phyloP scores from a whole-genome alignment of 2,329 filamentous ascomycete genomes.

The Ceratocystis huliohia region DNA sequence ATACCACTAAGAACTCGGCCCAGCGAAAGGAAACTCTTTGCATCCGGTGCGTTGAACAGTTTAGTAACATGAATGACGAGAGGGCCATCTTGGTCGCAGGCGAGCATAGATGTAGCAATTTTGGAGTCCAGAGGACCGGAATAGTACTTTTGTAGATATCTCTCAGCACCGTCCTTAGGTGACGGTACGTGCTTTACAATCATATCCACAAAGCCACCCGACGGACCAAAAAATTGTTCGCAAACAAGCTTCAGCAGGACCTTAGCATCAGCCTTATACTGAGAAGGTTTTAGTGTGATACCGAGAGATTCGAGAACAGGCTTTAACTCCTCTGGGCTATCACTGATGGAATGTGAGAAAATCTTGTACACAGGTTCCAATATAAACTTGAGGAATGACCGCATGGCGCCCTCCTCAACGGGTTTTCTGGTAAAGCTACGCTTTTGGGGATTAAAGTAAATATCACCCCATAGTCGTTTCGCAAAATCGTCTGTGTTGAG shows the following conservation, averaged over 20 bases:
- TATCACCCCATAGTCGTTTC: constrained; percentile 80
- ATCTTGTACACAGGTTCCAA: constrained; percentile 97
- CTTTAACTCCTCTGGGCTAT: constrained; percentile 73
- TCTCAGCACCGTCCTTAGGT: constrained; percentile 62
- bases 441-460: constrained; percentile 86
- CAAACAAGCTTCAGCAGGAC: constrained; percentile 81
- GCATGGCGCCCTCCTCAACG: constrained; percentile 63
- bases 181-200: constrained; percentile 79
- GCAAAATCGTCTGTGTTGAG: constrained; percentile 76
- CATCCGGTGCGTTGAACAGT: constrained; percentile 78
- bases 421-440: constrained; percentile 85
- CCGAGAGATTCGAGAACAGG: constrained; percentile 65
- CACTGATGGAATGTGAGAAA: constrained; percentile 86
- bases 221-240: constrained; percentile 86
- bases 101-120: constrained; percentile 64
- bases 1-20: constrained; percentile 89
- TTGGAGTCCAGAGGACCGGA: constrained; percentile 78
- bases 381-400: constrained; percentile 88
- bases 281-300: constrained; percentile 79
- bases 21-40: constrained; percentile 80
- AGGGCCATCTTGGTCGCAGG: constrained; percentile 79
- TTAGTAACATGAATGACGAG: constrained; percentile 89
- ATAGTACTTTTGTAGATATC: constrained; percentile 74
- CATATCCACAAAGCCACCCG: constrained; percentile 92
- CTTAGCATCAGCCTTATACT: constrained; percentile 81